Evolutionary conservation across 345 rosid genomes (phyloP).

Genomic region (Corchorus capsularis): DNA sequence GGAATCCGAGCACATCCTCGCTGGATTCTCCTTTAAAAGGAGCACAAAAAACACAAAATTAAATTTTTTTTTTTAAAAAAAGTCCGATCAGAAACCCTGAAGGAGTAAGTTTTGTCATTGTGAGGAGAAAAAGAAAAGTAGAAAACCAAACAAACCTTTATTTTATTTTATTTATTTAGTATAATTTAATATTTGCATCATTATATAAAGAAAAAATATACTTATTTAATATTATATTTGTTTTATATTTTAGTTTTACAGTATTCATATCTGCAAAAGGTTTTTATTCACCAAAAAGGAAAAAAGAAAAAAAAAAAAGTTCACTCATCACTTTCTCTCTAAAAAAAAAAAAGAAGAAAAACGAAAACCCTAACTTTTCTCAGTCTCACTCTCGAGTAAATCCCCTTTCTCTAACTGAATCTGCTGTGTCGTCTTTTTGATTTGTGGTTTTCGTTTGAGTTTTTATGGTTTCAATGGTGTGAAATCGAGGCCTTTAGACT

Average conservation of each 20-base stretch:
- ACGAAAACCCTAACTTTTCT: slow-evolving; percentile 5
- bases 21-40: slow-evolving; percentile 36
- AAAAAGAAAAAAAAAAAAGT: neutral
- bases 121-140: neutral
- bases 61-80: too few species aligned
- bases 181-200: neutral
- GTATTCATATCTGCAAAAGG: slow-evolving; percentile 10
- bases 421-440: slow-evolving; percentile 9
- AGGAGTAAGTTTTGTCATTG: neutral
- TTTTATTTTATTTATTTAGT: too few species aligned
- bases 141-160: neutral
- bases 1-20: slow-evolving; percentile 41
- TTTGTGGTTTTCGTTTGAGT: slow-evolving; percentile 10
- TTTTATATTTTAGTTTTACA: neutral
- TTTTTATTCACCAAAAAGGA: neutral
- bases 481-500: slow-evolving; percentile 25
- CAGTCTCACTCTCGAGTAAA: slow-evolving; percentile 19
- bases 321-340: slow-evolving; percentile 14
- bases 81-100: neutral
- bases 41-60: neutral
- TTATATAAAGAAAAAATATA: neutral
- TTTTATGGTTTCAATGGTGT: slow-evolving; percentile 37
- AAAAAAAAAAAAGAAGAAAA: neutral
- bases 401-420: slow-evolving; percentile 22
- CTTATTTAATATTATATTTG: too few species aligned